Base-by-base conservation (phyloP, 2,329 filamentous ascomycete species). In the Epichloe coenophiala region DNA sequence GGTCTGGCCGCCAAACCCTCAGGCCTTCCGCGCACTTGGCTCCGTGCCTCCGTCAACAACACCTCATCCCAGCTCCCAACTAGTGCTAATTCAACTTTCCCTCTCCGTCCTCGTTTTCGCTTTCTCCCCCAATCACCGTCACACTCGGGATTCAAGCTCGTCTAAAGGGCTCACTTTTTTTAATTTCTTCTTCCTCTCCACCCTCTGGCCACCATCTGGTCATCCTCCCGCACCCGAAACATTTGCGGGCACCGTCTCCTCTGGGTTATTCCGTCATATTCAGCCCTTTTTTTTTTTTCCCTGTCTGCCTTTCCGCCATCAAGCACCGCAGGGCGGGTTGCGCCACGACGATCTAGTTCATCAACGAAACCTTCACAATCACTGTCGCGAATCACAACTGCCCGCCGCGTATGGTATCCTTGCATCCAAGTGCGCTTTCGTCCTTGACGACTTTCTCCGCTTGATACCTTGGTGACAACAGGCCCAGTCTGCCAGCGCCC, bases 401-500 rank as follows among this genome's bases (percentile, higher is more conserved):
- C 39, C 49, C 36, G 52, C 43, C 52, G 43, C 60, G 61, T 58
- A 65, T 64, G 64, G 60, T 54, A 55, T 50, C 54, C 54, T 51
- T 55, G 58, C 47, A 44, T 54, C 51, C 53, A 58, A 58, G 58
- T 56, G 58, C 57, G 57, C 53, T 48, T 53, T 56, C 60, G 57
- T 61, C 60, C 46, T 47, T 13, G 52, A 53, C 52, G 52, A 51
- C 59, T 57, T 57, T 62, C n/a, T 59, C 55, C 58, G 57, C 57
- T 58, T 55, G 57, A 59, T 41, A 40, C 47, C 47, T 44, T 21
- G 17, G 47, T 45, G 51, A 46, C 46, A 35, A 50, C 51, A 27
- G 36, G 40, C 15, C 47, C 15, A 31, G 27, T 35, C 44, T 8
- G 42, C 33, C 43, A 35, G 45, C 48, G n/a, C 27, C 38, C 42